A percentile compares a stretch with the other conserved stretches of the same genome.
These are phyloP conservation scores for Nicotiana obtusifolia DNA, from an alignment of 257 asterid species.

Conservation along the genomic window DNA sequence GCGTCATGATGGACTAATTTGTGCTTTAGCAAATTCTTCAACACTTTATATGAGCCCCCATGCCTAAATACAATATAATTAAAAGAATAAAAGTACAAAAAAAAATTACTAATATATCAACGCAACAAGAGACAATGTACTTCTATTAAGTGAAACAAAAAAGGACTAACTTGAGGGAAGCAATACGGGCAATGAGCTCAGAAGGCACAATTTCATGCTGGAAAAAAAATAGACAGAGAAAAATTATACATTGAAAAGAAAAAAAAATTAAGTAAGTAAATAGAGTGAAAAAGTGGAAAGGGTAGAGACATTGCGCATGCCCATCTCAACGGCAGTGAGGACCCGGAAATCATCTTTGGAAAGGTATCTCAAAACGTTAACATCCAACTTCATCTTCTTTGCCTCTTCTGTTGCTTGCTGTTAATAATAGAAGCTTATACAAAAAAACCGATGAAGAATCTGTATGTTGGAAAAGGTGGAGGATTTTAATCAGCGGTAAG, in stretches of 20 bases:
- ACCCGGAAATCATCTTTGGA: conserved; percentile 91
- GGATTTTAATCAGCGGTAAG: not conserved
- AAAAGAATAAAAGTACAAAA: not conserved
- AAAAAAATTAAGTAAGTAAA: not conserved
- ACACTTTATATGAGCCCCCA: conserved; percentile 93
- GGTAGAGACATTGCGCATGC: conserved; percentile 73
- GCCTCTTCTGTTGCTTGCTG: not conserved
- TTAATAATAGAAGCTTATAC: not conserved
- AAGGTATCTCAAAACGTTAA: conserved; percentile 68
- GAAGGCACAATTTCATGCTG: conserved; percentile 93
- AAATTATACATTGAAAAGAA: not conserved
- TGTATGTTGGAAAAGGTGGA: not conserved
- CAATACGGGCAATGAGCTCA: conserved; percentile 73
- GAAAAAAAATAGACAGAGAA: not conserved
- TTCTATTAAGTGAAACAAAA: not conserved
- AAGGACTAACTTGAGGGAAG: conserved; percentile 60
- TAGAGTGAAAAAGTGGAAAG: not conserved
- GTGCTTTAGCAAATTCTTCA: conserved; percentile 94
- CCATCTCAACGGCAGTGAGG: conserved; percentile 96
- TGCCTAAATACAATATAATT: conserved; percentile 42
- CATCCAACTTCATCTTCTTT: conserved; percentile 79
- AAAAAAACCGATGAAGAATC: not conserved
- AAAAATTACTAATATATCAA: not conserved
- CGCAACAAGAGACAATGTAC: not conserved
- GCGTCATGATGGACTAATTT: conserved; percentile 94